Conservation (phyloP, 169 alveolate genomes). For the Eimeria praecox region DNA sequence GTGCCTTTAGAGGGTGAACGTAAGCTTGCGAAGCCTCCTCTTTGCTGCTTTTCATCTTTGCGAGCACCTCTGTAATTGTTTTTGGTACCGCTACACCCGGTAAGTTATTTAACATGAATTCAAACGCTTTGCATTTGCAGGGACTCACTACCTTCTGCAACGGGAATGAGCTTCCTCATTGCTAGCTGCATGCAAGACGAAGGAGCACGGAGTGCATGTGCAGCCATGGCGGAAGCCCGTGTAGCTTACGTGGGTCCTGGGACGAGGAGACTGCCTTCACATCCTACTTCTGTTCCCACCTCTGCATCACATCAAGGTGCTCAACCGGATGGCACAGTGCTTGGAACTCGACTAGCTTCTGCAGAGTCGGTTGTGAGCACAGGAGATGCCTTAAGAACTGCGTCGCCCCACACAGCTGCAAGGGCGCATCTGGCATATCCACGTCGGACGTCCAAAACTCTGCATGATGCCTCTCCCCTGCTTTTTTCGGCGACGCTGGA, state of each 20-base stretch:
- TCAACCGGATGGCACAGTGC: constrained; percentile 4
- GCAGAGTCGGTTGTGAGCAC: constrained; percentile 1
- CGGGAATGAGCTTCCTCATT: constrained; percentile 1
- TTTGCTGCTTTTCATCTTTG: background rate
- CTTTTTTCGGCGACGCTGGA: constrained; percentile 49
- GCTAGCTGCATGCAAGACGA: constrained; percentile 49
- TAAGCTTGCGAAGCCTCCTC: background rate
- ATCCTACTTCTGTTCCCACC: background rate
- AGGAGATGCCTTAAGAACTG: background rate
- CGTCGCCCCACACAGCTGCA: background rate
- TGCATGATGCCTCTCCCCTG: background rate
- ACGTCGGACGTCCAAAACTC: background rate
- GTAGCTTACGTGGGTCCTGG: constrained; percentile 40
- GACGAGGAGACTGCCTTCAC: constrained; percentile 17
- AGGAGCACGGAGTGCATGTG: constrained; percentile 65
- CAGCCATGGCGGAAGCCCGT: constrained; percentile 54
- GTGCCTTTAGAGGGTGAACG: background rate
- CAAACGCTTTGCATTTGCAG: background rate
- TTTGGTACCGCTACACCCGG: background rate
- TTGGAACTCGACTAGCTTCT: constrained; percentile 8
- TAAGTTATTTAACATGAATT: background rate
- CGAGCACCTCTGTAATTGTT: background rate
- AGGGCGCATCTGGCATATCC: background rate
- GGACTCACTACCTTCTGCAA: background rate
- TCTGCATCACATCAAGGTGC: constrained; percentile 13